Evolutionary conservation across 2,329 filamentous ascomycete genomes (phyloP).

Genomic region (Lecanosticta acicola): DNA sequence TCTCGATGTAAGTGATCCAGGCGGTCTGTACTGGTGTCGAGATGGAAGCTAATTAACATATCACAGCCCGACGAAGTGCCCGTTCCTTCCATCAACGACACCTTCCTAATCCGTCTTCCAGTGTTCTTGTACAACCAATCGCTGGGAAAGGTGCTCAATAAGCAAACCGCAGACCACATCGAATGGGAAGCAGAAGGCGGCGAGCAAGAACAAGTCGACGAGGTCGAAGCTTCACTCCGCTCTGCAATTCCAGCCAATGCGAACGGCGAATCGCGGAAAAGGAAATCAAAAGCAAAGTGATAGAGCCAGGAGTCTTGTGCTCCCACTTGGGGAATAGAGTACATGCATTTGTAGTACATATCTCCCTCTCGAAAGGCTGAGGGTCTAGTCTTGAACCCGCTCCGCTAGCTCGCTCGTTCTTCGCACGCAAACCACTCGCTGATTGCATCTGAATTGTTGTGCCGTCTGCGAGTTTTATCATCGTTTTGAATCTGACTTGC

Average conservation of each 20-base stretch:
- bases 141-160: slow-evolving; percentile 39
- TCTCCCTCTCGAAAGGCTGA: background rate
- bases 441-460: too few species aligned
- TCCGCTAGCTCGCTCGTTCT: too few species aligned
- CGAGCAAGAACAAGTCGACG: slow-evolving; percentile 34
- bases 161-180: slow-evolving; percentile 31
- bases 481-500: background rate
- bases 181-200: slow-evolving; percentile 20
- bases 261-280: slow-evolving; percentile 42
- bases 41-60: too few species aligned
- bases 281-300: slow-evolving; percentile 29
- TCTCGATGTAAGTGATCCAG: slow-evolving; percentile 66
- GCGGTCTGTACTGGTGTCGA: too few species aligned
- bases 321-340: background rate
- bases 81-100: slow-evolving; percentile 72
- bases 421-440: too few species aligned
- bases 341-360: background rate
- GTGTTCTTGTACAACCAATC: slow-evolving; percentile 60
- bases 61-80: slow-evolving; percentile 69
- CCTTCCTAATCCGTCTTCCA: slow-evolving; percentile 73
- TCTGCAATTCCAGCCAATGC: slow-evolving; percentile 41
- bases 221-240: slow-evolving; percentile 35
- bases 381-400: background rate
- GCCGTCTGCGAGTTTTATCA: too few species aligned
- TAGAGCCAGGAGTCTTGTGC: slow-evolving; percentile 5